Percentiles rank a stretch among this genome's conserved stretches.
Conservation (phyloP, 495 filamentous ascomycete genomes). For the Acidiella bohemica region DNA sequence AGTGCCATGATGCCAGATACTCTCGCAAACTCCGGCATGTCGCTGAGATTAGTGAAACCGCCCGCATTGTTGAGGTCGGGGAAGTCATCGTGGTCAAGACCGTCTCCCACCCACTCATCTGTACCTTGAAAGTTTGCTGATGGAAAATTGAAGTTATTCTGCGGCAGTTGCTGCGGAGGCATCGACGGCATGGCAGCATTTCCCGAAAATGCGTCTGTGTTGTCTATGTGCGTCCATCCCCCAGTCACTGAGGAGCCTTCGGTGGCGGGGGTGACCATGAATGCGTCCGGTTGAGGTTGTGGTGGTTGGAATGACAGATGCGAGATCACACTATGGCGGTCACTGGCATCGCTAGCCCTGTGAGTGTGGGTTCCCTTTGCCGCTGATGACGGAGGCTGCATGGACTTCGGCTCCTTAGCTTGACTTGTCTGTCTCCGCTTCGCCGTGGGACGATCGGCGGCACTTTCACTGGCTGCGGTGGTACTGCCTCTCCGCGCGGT, state of each 20-base stretch:
- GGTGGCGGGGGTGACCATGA: conserved; percentile 24
- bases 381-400: conserved; percentile 8
- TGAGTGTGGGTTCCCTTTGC: conserved; percentile 7
- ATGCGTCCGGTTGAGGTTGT: conserved; percentile 16
- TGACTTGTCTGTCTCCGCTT: conserved; percentile 21
- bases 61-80: neutral
- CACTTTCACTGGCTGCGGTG: conserved; percentile 9
- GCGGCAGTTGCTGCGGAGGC: no score
- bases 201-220: neutral
- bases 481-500: conserved; percentile 23
- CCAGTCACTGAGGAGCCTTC: conserved; percentile 12
- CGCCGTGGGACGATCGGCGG: conserved; percentile 14
- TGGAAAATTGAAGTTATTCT: no score
- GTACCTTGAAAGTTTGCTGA: no score
- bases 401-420: conserved; percentile 10
- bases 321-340: conserved; percentile 1
- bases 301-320: neutral
- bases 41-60: neutral
- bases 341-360: conserved; percentile 14
- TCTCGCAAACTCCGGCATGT: conserved; percentile 1
- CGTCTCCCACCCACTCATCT: conserved; percentile 4
- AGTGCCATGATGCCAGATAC: conserved; percentile 6
- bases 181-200: neutral
- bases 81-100: neutral
- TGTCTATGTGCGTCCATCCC: conserved; percentile 3